These are phyloP conservation scores for Penicillium desertorum DNA, from an alignment of 495 filamentous ascomycete genomes.

Conservation along the genomic window DNA sequence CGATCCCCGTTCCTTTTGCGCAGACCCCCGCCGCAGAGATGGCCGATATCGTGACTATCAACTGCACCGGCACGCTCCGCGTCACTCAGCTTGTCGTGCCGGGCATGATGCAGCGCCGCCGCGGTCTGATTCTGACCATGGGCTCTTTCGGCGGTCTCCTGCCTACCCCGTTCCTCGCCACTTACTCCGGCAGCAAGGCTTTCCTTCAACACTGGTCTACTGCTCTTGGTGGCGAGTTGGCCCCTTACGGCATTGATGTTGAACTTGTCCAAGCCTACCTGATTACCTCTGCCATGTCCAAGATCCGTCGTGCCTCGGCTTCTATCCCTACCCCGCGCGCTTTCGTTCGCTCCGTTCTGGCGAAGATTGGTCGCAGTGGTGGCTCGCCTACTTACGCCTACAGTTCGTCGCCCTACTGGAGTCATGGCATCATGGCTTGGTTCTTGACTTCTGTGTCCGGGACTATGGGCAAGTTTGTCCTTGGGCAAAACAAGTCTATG, in stretches of 20 bases:
- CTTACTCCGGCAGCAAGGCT: conserved; percentile 96
- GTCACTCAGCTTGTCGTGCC: conserved; percentile 83
- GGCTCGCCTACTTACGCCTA: conserved; percentile 71
- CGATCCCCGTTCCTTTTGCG: conserved; percentile 85
- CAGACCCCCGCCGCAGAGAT: conserved; percentile 76
- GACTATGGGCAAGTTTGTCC: conserved; percentile 57
- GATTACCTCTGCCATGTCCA: conserved; percentile 93
- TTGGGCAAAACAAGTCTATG: conserved; percentile 72
- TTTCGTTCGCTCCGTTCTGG: conserved; percentile 77
- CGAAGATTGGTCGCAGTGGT: conserved; percentile 77
- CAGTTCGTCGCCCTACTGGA: conserved; percentile 91
- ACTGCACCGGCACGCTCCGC: conserved; percentile 83
- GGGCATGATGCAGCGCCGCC: conserved; percentile 75
- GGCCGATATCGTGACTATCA: conserved; percentile 87
- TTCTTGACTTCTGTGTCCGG: conserved; percentile 70
- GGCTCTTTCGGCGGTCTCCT: conserved; percentile 89
- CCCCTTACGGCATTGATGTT: conserved; percentile 74
- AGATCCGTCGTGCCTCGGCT: conserved; percentile 74
- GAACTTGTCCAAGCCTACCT: conserved; percentile 87
- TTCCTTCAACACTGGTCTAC: conserved; percentile 97
- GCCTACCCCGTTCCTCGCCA: conserved; percentile 90
- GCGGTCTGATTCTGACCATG: conserved; percentile 94
- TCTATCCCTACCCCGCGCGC: conserved; percentile 76
- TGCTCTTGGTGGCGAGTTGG: conserved; percentile 79
- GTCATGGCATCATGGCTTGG: conserved; percentile 87